A percentile compares a stretch with the other conserved stretches of the same genome.
These are phyloP conservation scores for Neofusicoccum cordaticola DNA, from an alignment of 2,329 filamentous ascomycete species.

Conservation along the genomic window DNA sequence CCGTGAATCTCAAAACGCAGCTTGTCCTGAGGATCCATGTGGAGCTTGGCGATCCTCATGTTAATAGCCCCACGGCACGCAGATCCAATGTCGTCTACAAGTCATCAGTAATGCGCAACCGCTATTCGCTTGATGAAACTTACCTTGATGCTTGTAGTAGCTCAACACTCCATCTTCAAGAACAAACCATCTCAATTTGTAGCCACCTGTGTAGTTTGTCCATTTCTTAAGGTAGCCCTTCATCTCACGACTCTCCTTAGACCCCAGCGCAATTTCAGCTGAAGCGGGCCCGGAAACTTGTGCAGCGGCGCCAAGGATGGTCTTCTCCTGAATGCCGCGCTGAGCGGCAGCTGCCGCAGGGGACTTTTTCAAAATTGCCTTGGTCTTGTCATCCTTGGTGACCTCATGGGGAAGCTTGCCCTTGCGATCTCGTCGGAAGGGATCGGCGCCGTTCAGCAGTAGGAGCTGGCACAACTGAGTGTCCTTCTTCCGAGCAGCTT, in stretches of 20 bases:
- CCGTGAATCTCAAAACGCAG: conserved; percentile 96
- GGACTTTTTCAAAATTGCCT: conserved; percentile 86
- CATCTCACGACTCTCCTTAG: conserved; percentile 91
- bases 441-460: conserved; percentile 90
- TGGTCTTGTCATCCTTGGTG: conserved; percentile 88
- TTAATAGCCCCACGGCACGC: conserved; percentile 97
- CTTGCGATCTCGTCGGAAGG: conserved; percentile 90
- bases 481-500: conserved; percentile 86
- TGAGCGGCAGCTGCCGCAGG: conserved; percentile 93
- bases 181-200: conserved; percentile 96
- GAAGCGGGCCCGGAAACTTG: conserved; percentile 57
- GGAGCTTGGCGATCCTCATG: conserved; percentile 91
- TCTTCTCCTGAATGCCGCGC: conserved; percentile 93
- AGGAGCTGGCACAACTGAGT: conserved; percentile 84
- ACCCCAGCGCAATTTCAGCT: conserved; percentile 58
- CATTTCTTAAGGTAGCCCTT: conserved; percentile 99
- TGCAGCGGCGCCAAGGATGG: conserved; percentile 75
- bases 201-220: conserved; percentile 98
- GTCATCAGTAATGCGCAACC: background rate
- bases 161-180: conserved; percentile 95
- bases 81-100: conserved; percentile 79
- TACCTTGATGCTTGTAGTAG: conserved; percentile 94
- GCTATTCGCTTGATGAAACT: conserved; percentile 7
- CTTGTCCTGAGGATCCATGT: conserved; percentile 97
- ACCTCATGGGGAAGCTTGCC: conserved; percentile 95